Conservation (phyloP, 2,329 filamentous ascomycete genomes). For the Stagonosporopsis tanaceti region DNA sequence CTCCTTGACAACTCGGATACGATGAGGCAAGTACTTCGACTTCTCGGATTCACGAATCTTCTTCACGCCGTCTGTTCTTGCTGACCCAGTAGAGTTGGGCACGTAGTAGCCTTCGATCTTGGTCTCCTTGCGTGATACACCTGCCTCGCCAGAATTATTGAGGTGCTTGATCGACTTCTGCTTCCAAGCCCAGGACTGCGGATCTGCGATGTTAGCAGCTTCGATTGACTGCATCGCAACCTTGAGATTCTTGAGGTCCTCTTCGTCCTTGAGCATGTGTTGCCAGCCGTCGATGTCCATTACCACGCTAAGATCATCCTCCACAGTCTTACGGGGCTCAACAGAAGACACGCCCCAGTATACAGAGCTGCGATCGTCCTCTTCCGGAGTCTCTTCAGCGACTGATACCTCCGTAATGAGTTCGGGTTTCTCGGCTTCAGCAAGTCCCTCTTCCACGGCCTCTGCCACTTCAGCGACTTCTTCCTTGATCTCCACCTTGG, state of each 20-base stretch:
- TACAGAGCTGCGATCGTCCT: constrained; percentile 59
- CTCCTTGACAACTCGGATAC: constrained; percentile 92
- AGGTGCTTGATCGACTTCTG: constrained; percentile 76
- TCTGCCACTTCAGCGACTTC: constrained; percentile 57
- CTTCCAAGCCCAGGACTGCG: constrained; percentile 72
- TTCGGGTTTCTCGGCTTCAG: constrained; percentile 35
- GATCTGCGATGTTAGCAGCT: constrained; percentile 62
- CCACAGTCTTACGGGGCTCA: constrained; percentile 68
- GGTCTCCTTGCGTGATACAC: constrained; percentile 61
- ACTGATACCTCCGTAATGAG: constrained; percentile 37
- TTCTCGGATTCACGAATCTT: constrained; percentile 98
- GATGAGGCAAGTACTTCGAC: constrained; percentile 96
- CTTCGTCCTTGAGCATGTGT: constrained; percentile 71
- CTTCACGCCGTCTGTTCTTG: constrained; percentile 90
- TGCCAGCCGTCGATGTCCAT: constrained; percentile 77
- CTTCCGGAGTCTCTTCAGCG: constrained; percentile 41
- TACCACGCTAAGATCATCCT: constrained; percentile 69
- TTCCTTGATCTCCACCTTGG: constrained; percentile 52
- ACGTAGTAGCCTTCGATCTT: constrained; percentile 78
- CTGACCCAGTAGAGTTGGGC: constrained; percentile 82
- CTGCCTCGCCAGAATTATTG: constrained; percentile 65
- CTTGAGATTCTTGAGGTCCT: constrained; percentile 67
- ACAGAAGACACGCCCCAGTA: constrained; percentile 68
- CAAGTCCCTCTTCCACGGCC: constrained; percentile 42
- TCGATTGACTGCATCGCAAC: constrained; percentile 58